Conservation (phyloP, 345 rosid genomes). For the Noccaea bulbosa region DNA sequence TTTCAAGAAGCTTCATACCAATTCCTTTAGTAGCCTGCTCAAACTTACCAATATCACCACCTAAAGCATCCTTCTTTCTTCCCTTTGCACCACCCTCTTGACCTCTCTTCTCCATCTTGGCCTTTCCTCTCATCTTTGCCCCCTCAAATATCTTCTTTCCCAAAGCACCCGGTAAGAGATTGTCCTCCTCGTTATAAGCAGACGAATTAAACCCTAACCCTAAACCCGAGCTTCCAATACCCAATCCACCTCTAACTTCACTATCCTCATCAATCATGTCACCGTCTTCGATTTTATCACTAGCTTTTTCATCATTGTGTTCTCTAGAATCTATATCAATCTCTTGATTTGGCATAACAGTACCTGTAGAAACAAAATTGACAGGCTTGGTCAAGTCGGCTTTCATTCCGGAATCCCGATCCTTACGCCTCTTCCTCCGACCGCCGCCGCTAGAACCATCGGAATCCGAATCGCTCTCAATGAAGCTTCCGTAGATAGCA, state of each 20-base stretch:
- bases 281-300: constrained; percentile 23
- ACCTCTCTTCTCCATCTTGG: constrained; percentile 60
- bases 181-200: constrained; percentile 44
- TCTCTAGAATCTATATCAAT: constrained; percentile 60
- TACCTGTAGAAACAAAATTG: constrained; percentile 75
- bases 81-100: constrained; percentile 54
- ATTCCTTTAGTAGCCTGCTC: constrained; percentile 86
- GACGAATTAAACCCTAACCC: constrained; percentile 52
- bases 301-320: constrained; percentile 41
- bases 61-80: constrained; percentile 51
- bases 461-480: constrained; percentile 63
- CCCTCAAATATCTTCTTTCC: constrained; percentile 80
- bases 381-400: constrained; percentile 81
- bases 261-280: constrained; percentile 37
- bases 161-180: constrained; percentile 64
- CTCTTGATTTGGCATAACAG: constrained; percentile 71
- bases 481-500: constrained; percentile 68
- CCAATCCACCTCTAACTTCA: constrained; percentile 59
- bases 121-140: constrained; percentile 67
- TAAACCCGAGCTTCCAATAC: constrained; percentile 47
- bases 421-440: constrained; percentile 60
- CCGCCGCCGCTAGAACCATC: constrained; percentile 52
- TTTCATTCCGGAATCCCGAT: constrained; percentile 53
- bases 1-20: constrained; percentile 80
- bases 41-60: constrained; percentile 60